phyloP scores from a whole-genome alignment of 129 eudicot genomes.

The Lonicera japonica region DNA sequence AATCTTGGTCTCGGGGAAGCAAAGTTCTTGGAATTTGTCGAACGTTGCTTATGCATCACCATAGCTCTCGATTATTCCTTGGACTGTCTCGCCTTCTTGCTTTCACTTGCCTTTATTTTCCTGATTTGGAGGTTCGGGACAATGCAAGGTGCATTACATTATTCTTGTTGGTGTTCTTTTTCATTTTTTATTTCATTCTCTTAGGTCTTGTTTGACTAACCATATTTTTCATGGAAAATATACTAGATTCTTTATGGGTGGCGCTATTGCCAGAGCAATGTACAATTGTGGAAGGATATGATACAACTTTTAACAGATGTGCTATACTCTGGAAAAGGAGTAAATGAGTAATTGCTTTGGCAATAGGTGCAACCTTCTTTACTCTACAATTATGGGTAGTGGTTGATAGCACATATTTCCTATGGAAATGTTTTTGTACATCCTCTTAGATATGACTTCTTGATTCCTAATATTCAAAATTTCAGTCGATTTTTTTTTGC shows the following conservation, averaged over 20 bases:
- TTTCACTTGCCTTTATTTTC: constrained; percentile 64
- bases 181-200: background rate
- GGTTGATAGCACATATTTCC: too few species aligned
- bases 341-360: too few species aligned
- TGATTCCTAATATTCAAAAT: too few species aligned
- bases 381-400: too few species aligned
- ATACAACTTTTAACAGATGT: too few species aligned
- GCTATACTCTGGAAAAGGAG: too few species aligned
- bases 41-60: constrained; percentile 83
- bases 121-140: constrained; percentile 96
- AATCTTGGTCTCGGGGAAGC: constrained; percentile 89
- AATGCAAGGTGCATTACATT: constrained; percentile 59
- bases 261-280: too few species aligned
- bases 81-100: constrained; percentile 80
- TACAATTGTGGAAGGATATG: background rate
- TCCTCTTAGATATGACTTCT: too few species aligned
- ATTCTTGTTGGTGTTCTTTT: background rate
- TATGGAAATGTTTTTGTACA: too few species aligned
- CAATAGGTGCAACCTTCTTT: too few species aligned
- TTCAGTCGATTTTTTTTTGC: too few species aligned
- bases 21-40: constrained; percentile 84
- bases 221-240: background rate
- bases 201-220: background rate
- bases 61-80: constrained; percentile 67
- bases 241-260: too few species aligned